Percentiles rank a stretch among this genome's conserved stretches.
Evolutionary conservation across 73 alveolate genomes (phyloP).

Genomic region (Effrenium voratum): DNA sequence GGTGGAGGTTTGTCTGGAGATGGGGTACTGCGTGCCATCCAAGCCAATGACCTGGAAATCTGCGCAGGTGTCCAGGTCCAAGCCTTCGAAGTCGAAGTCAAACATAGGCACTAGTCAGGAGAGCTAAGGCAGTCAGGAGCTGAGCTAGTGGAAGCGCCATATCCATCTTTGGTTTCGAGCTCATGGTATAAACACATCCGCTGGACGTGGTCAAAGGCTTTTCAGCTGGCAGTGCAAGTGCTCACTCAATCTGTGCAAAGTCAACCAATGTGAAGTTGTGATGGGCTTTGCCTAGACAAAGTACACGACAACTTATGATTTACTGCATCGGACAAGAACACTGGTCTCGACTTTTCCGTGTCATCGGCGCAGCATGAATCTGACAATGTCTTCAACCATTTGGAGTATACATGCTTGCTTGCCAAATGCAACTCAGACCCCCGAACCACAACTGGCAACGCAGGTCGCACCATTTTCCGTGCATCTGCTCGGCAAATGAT

Average conservation of each 20-base stretch:
- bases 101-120: not conserved
- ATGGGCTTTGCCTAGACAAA: not conserved
- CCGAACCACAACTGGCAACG: no score
- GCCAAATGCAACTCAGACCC: no score
- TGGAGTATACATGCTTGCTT: no score
- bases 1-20: not conserved
- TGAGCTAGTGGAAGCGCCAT: not conserved
- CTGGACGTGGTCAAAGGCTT: not conserved
- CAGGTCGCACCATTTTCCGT: no score
- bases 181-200: not conserved
- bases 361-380: no score
- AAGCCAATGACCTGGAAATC: not conserved
- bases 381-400: no score
- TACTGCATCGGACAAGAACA: no score
- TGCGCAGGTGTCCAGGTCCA: conserved; percentile 5
- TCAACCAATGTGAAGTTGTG: not conserved
- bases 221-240: not conserved
- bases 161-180: no score
- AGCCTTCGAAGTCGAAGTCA: conserved; percentile 51
- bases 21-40: conserved; percentile 37
- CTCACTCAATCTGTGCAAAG: not conserved
- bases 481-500: no score
- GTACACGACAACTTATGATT: no score
- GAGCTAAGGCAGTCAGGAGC: not conserved
- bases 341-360: no score